phyloP scores from a whole-genome alignment of 2,329 filamentous ascomycete genomes.

The Geosmithia putterillii region DNA sequence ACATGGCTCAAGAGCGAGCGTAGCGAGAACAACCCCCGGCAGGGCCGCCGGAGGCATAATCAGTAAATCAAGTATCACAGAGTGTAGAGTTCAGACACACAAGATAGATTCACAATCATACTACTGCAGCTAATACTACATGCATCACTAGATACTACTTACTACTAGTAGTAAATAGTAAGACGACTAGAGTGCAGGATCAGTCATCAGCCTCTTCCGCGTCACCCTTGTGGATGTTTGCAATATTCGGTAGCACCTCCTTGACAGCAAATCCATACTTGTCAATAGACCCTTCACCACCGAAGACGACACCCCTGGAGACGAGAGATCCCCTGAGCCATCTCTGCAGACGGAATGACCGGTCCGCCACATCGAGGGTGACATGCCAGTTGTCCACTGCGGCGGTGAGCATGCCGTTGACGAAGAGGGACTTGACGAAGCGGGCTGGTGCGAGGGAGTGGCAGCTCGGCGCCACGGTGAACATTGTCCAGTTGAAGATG shows the following conservation, averaged over 20 bases:
- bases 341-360: conserved; percentile 23
- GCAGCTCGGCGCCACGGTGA: conserved; percentile 27
- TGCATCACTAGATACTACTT: too few species aligned
- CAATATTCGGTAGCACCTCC: conserved; percentile 10
- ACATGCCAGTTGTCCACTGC: conserved; percentile 37
- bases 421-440: conserved; percentile 32
- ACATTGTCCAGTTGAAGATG: conserved; percentile 34
- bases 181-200: too few species aligned
- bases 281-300: conserved; percentile 11
- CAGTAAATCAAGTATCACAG: too few species aligned
- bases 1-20: too few species aligned
- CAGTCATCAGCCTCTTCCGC: too few species aligned
- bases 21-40: too few species aligned
- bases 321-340: conserved; percentile 21
- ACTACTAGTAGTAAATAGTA: too few species aligned
- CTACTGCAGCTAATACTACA: too few species aligned
- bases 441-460: conserved; percentile 25
- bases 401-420: conserved; percentile 29
- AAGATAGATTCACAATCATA: too few species aligned
- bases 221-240: conserved; percentile 2
- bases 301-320: conserved; percentile 7
- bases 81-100: too few species aligned
- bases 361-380: conserved; percentile 20
- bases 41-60: too few species aligned
- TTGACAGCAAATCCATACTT: conserved; percentile 13